Conservation (phyloP, 768 basidiomycete genomes). For the Mycena amicta region DNA sequence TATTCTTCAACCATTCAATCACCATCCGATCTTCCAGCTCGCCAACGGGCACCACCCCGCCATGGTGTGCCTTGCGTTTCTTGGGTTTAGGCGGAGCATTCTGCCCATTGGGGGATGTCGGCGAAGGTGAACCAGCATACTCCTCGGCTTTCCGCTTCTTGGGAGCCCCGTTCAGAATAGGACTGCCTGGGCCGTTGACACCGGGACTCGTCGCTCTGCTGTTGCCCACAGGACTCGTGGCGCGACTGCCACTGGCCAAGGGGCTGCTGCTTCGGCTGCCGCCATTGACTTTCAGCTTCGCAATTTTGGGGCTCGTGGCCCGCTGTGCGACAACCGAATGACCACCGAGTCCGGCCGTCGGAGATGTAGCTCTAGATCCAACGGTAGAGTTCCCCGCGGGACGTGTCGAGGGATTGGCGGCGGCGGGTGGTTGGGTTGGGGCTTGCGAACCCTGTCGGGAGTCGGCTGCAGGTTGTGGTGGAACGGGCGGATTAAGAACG, state of each 20-base stretch:
- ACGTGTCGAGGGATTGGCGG: conserved; percentile 35
- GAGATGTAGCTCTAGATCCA: conserved; percentile 65
- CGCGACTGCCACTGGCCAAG: conserved; percentile 54
- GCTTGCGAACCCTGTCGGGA: conserved; percentile 49
- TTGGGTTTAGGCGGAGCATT: conserved; percentile 44
- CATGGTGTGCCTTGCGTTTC: conserved; percentile 51
- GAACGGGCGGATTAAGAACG: conserved; percentile 45
- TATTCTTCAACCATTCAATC: conserved; percentile 74
- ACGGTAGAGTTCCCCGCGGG: conserved; percentile 32
- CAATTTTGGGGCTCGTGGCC: conserved; percentile 78
- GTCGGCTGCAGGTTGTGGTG: conserved; percentile 48
- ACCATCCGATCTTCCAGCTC: conserved; percentile 68
- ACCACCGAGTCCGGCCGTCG: conserved; percentile 62
- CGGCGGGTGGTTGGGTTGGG: conserved; percentile 37
- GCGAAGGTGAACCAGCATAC: conserved; percentile 34
- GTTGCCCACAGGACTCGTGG: conserved; percentile 44
- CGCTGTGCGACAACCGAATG: conserved; percentile 82
- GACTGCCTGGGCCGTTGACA: conserved; percentile 19
- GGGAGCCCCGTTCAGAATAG: conserved; percentile 7
- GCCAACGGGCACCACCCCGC: conserved; percentile 46
- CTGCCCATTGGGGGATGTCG: conserved; percentile 31
- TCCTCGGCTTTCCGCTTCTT: conserved; percentile 49
- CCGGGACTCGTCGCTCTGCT: conserved; percentile 27
- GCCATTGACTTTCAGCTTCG: conserved; percentile 54
- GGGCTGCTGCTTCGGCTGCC: conserved; percentile 64